These are phyloP conservation scores for Colletotrichum navitas DNA, from an alignment of 2,329 filamentous ascomycete species.

Conservation along the genomic window DNA sequence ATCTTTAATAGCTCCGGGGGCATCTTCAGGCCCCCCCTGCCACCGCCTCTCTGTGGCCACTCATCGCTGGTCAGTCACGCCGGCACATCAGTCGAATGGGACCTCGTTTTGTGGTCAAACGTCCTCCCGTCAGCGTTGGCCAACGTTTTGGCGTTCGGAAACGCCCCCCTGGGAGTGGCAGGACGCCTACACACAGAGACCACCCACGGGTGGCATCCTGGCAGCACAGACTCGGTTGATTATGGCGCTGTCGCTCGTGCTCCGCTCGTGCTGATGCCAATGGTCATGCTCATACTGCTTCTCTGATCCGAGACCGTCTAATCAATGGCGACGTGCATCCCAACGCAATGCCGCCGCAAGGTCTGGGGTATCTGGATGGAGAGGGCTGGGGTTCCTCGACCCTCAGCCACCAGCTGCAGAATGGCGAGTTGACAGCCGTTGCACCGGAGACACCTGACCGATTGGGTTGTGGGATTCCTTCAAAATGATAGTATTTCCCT, in stretches of 20 bases:
- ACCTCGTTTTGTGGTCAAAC: conserved; percentile 40
- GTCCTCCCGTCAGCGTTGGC: conserved; percentile 36
- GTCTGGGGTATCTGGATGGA: conserved; percentile 34
- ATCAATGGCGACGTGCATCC: conserved; percentile 38
- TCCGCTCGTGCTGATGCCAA: conserved; percentile 13
- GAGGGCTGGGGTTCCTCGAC: conserved; percentile 27
- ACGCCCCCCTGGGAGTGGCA: conserved; percentile 33
- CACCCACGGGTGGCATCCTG: conserved; percentile 28
- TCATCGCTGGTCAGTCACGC: conserved; percentile 33
- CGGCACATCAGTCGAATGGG: conserved; percentile 39
- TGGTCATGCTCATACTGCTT: conserved; percentile 8
- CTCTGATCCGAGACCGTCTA: conserved; percentile 27
- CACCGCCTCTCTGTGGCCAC: conserved; percentile 40
- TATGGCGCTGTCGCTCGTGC: conserved; percentile 18
- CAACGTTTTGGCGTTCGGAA: conserved; percentile 39
- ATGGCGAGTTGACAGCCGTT: conserved; percentile 20
- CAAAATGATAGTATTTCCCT: conserved; percentile 12
- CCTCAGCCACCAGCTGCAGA: conserved; percentile 24
- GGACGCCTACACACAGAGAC: conserved; percentile 27
- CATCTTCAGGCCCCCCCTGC: conserved; percentile 43
- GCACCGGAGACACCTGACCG: conserved; percentile 17
- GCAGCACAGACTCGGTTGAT: conserved; percentile 31
- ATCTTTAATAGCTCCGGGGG: conserved; percentile 44
- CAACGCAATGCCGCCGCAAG: conserved; percentile 29
- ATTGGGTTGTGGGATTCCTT: conserved; percentile 20